Conservation (phyloP, 495 filamentous ascomycete genomes). For the Talaromyces borbonicus region DNA sequence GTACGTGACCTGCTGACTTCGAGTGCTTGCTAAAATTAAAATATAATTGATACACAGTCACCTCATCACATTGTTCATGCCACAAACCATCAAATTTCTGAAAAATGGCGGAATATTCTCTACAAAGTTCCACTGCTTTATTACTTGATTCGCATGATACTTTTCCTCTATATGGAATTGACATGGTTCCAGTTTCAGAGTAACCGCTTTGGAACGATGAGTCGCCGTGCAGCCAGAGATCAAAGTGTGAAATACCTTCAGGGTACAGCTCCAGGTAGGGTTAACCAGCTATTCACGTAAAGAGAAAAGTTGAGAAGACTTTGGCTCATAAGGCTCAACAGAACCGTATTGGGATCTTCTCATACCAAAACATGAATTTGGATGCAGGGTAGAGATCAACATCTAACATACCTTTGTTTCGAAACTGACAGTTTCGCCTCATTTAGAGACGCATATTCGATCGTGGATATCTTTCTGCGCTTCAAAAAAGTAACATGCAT, state of each 20-base stretch:
- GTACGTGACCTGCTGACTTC: constrained; percentile 3
- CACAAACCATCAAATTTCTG: neutral
- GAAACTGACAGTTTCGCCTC: neutral
- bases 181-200: constrained; percentile 1
- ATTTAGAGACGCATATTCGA: constrained; percentile 13
- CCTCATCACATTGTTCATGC: constrained; percentile 2
- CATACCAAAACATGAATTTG: neutral
- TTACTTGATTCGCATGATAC: neutral
- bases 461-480: constrained; percentile 14
- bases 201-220: neutral
- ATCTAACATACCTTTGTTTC: no score
- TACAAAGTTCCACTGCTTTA: neutral
- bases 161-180: constrained; percentile 1
- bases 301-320: neutral
- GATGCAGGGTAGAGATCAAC: neutral
- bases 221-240: neutral
- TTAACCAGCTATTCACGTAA: neutral
- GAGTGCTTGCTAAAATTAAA: no score
- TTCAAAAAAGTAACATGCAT: constrained; percentile 12
- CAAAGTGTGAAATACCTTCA: neutral
- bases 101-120: constrained; percentile 1
- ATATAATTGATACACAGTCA: neutral
- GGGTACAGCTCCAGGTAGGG: neutral
- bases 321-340: neutral
- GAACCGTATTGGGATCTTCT: neutral